Conservation (phyloP, 2,329 filamentous ascomycete genomes). For the Leptodontidium sp. region DNA sequence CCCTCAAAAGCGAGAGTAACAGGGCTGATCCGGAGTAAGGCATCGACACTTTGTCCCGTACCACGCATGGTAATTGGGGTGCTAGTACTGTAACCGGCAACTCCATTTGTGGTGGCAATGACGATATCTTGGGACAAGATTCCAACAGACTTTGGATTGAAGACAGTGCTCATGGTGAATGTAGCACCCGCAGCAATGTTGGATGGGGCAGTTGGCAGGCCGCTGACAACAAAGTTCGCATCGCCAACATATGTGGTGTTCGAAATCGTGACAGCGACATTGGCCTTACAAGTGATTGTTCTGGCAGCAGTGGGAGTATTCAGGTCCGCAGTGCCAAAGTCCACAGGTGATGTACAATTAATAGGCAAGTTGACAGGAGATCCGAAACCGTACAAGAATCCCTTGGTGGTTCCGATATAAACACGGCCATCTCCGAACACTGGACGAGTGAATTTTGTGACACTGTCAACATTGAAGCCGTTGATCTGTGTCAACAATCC, state of each 20-base stretch:
- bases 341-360: slow-evolving; percentile 59
- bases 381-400: slow-evolving; percentile 63
- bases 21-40: slow-evolving; percentile 58
- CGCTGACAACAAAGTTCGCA: slow-evolving; percentile 50
- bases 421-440: slow-evolving; percentile 64
- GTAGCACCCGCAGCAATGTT: slow-evolving; percentile 49
- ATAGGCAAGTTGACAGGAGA: slow-evolving; percentile 62
- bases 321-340: slow-evolving; percentile 57
- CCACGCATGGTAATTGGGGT: slow-evolving; percentile 58
- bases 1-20: slow-evolving; percentile 58
- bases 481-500: slow-evolving; percentile 57
- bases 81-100: slow-evolving; percentile 55
- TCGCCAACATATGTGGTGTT: slow-evolving; percentile 50
- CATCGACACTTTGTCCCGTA: slow-evolving; percentile 54
- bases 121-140: slow-evolving; percentile 56
- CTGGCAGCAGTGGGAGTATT: slow-evolving; percentile 46
- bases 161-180: slow-evolving; percentile 55
- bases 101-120: slow-evolving; percentile 57
- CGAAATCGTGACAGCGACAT: slow-evolving; percentile 53
- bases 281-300: slow-evolving; percentile 58
- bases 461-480: slow-evolving; percentile 59
- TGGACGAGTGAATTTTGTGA: slow-evolving; percentile 64
- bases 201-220: slow-evolving; percentile 45
- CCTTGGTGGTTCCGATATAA: slow-evolving; percentile 61
- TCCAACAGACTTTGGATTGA: slow-evolving; percentile 57